Percentiles rank a stretch among this genome's conserved stretches.
These are phyloP conservation scores for Zygnema circumcarinatum DNA, from an alignment of 139 green algal genomes.

Conservation along the genomic window DNA sequence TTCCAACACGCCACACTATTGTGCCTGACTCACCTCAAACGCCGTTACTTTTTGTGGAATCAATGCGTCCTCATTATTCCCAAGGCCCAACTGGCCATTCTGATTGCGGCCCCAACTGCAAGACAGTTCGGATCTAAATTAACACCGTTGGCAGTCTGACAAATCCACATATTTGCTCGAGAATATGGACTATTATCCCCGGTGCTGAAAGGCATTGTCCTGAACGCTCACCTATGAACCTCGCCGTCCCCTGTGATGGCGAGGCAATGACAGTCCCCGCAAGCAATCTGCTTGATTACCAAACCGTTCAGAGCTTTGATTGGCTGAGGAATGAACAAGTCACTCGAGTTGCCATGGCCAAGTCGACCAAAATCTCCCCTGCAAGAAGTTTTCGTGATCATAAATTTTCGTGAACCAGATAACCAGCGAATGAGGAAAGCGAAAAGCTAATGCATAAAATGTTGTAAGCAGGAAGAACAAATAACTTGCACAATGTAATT, in stretches of 20 bases:
- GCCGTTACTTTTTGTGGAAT: slow-evolving; percentile 28
- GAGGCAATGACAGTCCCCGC: slow-evolving; percentile 89
- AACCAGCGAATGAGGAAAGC: not conserved
- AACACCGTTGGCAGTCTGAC: slow-evolving; percentile 80
- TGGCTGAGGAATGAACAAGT: slow-evolving; percentile 73
- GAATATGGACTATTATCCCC: too few species aligned
- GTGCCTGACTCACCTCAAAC: slow-evolving; percentile 52
- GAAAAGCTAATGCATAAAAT: slow-evolving; percentile 33
- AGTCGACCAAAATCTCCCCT: slow-evolving; percentile 88
- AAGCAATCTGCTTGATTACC: slow-evolving; percentile 69
- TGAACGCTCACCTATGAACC: slow-evolving; percentile 22
- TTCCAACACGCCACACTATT: too few species aligned
- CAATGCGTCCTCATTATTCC: slow-evolving; percentile 60
- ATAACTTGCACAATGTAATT: too few species aligned
- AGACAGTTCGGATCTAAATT: too few species aligned
- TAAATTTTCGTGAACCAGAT: slow-evolving; percentile 29
- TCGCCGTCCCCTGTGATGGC: slow-evolving; percentile 62
- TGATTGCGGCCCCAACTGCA: slow-evolving; percentile 71
- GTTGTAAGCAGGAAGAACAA: not conserved
- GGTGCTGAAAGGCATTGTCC: too few species aligned
- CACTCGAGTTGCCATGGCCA: slow-evolving; percentile 77
- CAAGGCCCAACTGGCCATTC: slow-evolving; percentile 87
- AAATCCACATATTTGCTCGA: too few species aligned
- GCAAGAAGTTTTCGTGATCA: too few species aligned
- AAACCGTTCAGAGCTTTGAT: slow-evolving; percentile 41